Percentiles rank a stretch among this genome's conserved stretches.
Conservation (phyloP, 176 grass and related monocot genomes). For the Oryza australiensis region DNA sequence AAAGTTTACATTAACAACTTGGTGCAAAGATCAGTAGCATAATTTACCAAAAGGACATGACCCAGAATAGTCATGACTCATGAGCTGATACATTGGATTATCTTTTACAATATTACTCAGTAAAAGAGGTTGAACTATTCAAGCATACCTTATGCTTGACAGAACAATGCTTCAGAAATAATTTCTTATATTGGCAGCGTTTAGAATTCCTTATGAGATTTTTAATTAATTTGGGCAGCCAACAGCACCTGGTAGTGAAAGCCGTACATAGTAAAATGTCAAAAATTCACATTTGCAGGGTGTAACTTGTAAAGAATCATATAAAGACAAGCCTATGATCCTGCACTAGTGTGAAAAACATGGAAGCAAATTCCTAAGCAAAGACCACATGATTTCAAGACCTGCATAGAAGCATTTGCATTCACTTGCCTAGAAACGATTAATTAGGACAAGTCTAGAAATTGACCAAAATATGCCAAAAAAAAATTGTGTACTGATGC, state of each 20-base stretch:
- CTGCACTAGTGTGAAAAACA: neutral
- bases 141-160: conserved; percentile 39
- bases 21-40: neutral
- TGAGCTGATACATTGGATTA: neutral
- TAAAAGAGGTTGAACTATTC: conserved; percentile 1
- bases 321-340: conserved; percentile 4
- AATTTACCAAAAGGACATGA: conserved; percentile 11
- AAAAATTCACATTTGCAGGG: neutral
- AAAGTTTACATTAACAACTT: neutral
- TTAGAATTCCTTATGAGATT: conserved; percentile 58
- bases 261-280: conserved; percentile 21
- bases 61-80: conserved; percentile 10
- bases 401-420: conserved; percentile 4
- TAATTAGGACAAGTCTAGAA: neutral
- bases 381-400: neutral
- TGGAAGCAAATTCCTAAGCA: neutral
- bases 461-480: neutral
- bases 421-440: neutral
- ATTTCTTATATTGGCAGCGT: conserved; percentile 58
- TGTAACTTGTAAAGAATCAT: neutral
- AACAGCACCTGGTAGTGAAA: conserved; percentile 38
- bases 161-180: conserved; percentile 63
- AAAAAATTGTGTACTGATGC: neutral
- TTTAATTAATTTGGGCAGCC: conserved; percentile 42
- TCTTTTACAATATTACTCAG: conserved; percentile 13